These are phyloP conservation scores for Aspergillus ruber DNA, from an alignment of 2,329 filamentous ascomycete species.

Conservation along the genomic window DNA sequence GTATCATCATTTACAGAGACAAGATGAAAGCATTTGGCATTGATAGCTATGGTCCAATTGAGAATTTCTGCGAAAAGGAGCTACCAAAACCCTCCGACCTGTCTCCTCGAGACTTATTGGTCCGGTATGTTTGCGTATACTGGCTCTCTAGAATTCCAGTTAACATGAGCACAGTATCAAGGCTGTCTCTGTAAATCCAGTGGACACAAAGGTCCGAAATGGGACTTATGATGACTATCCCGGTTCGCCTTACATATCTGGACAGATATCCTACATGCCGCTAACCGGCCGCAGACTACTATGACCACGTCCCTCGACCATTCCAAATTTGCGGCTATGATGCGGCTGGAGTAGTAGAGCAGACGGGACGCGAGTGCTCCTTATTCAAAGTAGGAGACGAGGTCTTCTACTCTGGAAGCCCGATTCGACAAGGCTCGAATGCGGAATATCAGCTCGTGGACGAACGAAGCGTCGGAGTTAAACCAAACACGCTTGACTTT, in stretches of 20 bases:
- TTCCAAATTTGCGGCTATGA: constrained; percentile 42
- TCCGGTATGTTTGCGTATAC: constrained; percentile 18
- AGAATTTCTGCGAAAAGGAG: constrained; percentile 10
- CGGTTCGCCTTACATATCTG: constrained; percentile 1
- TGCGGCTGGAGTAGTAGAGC: constrained; percentile 34
- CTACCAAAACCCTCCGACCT: constrained; percentile 21
- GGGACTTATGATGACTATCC: constrained; percentile 33
- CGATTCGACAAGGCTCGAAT: constrained; percentile 36
- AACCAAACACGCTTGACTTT: constrained; percentile 35
- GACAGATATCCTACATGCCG: not conserved
- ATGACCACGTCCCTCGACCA: constrained; percentile 16
- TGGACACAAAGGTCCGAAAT: constrained; percentile 33
- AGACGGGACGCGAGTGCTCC: constrained; percentile 25
- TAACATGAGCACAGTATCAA: constrained; percentile 20
- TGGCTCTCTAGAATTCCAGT: not conserved
- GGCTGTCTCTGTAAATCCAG: constrained; percentile 34
- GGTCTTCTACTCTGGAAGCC: constrained; percentile 38
- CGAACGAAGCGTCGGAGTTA: constrained; percentile 32
- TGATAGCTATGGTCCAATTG: constrained; percentile 12
- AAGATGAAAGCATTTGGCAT: constrained; percentile 7
- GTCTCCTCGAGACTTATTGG: constrained; percentile 28
- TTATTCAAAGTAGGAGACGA: constrained; percentile 39
- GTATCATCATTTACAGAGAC: not conserved
- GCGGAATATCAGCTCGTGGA: constrained; percentile 41
- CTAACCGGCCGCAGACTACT: constrained; percentile 22